Evolutionary conservation across 148 eudicot genomes (phyloP).

Genomic region (Vaccinium vitisidaea): DNA sequence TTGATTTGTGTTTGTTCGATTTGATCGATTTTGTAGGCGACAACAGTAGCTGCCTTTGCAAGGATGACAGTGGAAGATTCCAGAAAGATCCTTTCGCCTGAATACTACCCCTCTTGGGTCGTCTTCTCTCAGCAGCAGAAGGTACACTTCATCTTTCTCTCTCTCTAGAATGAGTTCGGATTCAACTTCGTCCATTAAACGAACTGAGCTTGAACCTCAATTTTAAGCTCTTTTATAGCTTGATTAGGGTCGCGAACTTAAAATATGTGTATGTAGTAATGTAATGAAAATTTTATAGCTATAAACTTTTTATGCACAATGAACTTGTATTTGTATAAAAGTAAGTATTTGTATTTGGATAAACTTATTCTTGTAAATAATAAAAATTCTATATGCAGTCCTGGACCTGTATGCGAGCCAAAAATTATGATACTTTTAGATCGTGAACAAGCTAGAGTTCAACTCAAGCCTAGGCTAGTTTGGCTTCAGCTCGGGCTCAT

Average conservation of each 20-base stretch:
- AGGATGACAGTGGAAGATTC: slow-evolving; percentile 97
- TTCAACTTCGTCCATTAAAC: background rate
- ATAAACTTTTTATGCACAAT: too few species aligned
- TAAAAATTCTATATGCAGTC: background rate
- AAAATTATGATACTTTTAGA: background rate
- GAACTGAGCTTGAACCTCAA: background rate
- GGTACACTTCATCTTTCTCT: slow-evolving; percentile 41
- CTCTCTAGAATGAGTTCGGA: too few species aligned
- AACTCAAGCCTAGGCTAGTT: background rate
- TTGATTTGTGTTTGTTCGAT: slow-evolving; percentile 9
- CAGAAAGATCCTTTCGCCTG: slow-evolving; percentile 74
- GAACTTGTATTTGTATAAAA: background rate
- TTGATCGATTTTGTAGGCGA: slow-evolving; percentile 44
- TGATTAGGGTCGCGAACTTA: background rate
- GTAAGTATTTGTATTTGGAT: background rate
- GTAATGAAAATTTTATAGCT: too few species aligned
- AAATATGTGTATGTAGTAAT: background rate
- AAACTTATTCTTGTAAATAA: background rate
- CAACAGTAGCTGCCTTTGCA: slow-evolving; percentile 79
- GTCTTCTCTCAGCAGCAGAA: slow-evolving; percentile 89
- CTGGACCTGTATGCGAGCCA: background rate
- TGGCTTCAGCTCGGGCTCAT: background rate
- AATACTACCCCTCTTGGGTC: slow-evolving; percentile 90
- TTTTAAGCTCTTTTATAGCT: background rate
- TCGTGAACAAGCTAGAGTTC: background rate